Conservation (phyloP, 257 asterid genomes). For the Solanum paucissectum region DNA sequence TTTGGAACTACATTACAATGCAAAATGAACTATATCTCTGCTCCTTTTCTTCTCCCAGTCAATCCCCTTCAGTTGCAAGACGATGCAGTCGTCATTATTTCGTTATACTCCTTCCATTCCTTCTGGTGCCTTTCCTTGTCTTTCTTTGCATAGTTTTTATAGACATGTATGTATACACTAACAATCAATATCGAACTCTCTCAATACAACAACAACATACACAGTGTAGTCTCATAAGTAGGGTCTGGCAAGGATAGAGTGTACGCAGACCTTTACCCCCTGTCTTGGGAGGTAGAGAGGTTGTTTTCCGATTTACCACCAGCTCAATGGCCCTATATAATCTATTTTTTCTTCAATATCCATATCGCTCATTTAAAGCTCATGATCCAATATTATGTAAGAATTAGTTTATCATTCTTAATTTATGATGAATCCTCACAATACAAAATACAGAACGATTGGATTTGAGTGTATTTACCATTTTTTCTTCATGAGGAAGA, state of each 20-base stretch:
- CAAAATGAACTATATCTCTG: not conserved
- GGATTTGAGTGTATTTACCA: too few relatives aligned
- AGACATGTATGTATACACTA: conserved; percentile 38
- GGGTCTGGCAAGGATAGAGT: not conserved
- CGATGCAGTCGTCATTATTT: not conserved
- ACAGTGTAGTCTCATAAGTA: not conserved
- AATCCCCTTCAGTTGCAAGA: not conserved
- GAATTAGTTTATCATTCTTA: too few relatives aligned
- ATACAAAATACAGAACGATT: too few relatives aligned
- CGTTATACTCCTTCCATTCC: conserved; percentile 19
- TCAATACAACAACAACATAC: not conserved
- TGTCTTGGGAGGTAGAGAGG: not conserved
- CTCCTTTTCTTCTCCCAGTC: not conserved
- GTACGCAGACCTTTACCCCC: not conserved
- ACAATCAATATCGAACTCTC: not conserved
- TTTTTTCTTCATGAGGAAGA: too few relatives aligned
- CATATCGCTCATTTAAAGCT: too few relatives aligned
- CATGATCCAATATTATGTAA: too few relatives aligned
- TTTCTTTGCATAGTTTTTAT: conserved; percentile 40
- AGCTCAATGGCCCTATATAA: too few relatives aligned
- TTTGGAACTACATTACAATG: not conserved
- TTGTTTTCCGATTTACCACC: not conserved
- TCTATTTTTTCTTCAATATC: too few relatives aligned
- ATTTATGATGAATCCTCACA: too few relatives aligned
- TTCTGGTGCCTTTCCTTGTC: conserved; percentile 67